These are phyloP conservation scores for Aegilops speltoides DNA, from an alignment of 176 grass and related monocot species.

Conservation along the genomic window DNA sequence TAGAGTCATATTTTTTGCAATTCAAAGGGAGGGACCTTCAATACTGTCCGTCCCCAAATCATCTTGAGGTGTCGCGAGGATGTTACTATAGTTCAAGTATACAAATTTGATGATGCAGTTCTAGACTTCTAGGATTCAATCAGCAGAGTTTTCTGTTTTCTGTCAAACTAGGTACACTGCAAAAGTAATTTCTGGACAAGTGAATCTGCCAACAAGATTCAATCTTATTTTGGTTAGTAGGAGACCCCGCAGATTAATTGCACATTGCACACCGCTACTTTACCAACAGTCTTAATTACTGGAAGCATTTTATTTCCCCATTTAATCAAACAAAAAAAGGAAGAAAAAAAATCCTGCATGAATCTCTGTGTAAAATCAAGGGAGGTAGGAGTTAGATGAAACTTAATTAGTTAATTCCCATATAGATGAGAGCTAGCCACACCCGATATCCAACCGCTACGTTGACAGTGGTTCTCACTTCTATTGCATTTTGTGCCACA, in stretches of 20 bases:
- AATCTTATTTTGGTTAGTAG: background rate
- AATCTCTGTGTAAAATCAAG: no score
- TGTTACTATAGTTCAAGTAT: background rate
- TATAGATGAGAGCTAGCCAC: background rate
- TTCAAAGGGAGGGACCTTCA: background rate
- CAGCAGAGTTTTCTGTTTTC: background rate
- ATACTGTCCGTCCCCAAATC: background rate
- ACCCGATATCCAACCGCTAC: background rate
- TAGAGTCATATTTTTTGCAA: background rate
- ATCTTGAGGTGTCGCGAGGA: background rate
- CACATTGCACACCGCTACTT: background rate
- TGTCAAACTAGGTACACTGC: background rate
- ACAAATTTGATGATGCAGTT: background rate
- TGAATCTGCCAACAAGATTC: background rate
- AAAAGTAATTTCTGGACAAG: background rate
- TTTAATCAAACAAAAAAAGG: no score
- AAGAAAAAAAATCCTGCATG: no score
- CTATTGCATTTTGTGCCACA: constrained; percentile 38
- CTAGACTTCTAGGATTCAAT: background rate
- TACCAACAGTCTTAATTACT: background rate
- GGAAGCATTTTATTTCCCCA: background rate
- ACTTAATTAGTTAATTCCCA: no score
- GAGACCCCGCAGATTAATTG: background rate
- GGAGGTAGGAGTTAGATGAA: no score
- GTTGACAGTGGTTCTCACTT: constrained; percentile 4